A percentile compares a stretch with the other conserved stretches of the same genome.
These are phyloP conservation scores for Hortiboletus flavorubellus DNA, from an alignment of 768 basidiomycete genomes.

Conservation along the genomic window DNA sequence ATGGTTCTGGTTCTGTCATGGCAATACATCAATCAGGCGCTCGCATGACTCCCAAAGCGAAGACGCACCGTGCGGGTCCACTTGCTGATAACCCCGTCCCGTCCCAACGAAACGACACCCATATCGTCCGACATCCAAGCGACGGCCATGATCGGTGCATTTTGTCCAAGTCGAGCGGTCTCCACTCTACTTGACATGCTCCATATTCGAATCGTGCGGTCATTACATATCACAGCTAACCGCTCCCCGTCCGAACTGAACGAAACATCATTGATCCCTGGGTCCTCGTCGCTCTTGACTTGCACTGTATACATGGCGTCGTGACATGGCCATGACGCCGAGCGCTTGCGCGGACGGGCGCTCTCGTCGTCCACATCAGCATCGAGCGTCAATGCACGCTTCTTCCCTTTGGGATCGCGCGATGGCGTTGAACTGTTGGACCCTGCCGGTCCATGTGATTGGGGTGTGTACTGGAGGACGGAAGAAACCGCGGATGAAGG, in stretches of 20 bases:
- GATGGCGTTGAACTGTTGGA: slow-evolving; percentile 29
- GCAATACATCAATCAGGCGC: not conserved
- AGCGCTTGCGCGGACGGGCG: slow-evolving; percentile 33
- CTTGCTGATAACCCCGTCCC: slow-evolving; percentile 54
- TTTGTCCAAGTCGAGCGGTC: slow-evolving; percentile 54
- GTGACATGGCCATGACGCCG: slow-evolving; percentile 48
- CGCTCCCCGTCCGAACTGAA: slow-evolving; percentile 53
- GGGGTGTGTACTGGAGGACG: slow-evolving; percentile 28
- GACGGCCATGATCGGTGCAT: slow-evolving; percentile 44
- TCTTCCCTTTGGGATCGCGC: slow-evolving; percentile 33
- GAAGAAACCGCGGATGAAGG: slow-evolving; percentile 33
- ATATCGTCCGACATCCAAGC: slow-evolving; percentile 59
- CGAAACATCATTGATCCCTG: slow-evolving; percentile 45
- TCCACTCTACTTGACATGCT: slow-evolving; percentile 45
- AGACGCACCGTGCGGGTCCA: slow-evolving; percentile 55
- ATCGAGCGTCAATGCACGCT: slow-evolving; percentile 35
- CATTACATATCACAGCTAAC: slow-evolving; percentile 59
- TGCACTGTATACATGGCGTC: slow-evolving; percentile 34
- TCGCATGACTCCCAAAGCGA: not conserved
- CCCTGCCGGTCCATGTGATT: slow-evolving; percentile 10
- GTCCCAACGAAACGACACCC: slow-evolving; percentile 54
- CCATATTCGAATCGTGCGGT: slow-evolving; percentile 65
- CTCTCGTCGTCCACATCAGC: slow-evolving; percentile 23
- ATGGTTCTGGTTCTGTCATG: slow-evolving; percentile 40
- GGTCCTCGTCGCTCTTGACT: slow-evolving; percentile 46